These are phyloP conservation scores for Tuber melanosporum DNA, from an alignment of 495 filamentous ascomycete genomes.

Conservation along the genomic window DNA sequence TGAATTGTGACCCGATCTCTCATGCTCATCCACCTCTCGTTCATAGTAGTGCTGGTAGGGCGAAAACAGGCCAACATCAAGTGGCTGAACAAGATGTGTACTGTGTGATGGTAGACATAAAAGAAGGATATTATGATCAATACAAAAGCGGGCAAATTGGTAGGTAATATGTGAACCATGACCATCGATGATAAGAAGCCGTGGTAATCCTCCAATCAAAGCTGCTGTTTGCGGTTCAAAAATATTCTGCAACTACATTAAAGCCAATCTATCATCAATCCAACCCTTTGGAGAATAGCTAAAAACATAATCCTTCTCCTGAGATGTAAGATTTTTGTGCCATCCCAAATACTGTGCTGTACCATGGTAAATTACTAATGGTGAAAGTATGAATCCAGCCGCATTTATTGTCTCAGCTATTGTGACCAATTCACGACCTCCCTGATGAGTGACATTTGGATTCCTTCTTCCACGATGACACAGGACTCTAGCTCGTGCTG, in stretches of 20 bases:
- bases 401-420: too few relatives aligned
- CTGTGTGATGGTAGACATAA: conserved; percentile 18
- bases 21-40: background rate
- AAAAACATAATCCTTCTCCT: conserved; percentile 10
- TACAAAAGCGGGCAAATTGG: conserved; percentile 11
- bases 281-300: conserved; percentile 8
- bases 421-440: too few relatives aligned
- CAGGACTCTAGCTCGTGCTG: too few relatives aligned
- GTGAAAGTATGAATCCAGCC: background rate
- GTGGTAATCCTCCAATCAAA: background rate
- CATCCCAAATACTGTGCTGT: conserved; percentile 7
- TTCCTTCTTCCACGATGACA: too few relatives aligned
- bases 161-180: conserved; percentile 11
- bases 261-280: conserved; percentile 6
- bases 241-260: conserved; percentile 15
- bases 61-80: conserved; percentile 11
- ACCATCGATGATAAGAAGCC: conserved; percentile 15
- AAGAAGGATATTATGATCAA: conserved; percentile 7
- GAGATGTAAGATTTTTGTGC: background rate
- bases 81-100: conserved; percentile 11
- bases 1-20: too few relatives aligned
- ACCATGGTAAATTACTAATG: conserved; percentile 7
- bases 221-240: conserved; percentile 15
- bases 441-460: too few relatives aligned
- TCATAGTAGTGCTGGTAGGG: conserved; percentile 12